These are phyloP conservation scores for Sesbania bispinosa DNA, from an alignment of 306 rosid species.

Conservation along the genomic window DNA sequence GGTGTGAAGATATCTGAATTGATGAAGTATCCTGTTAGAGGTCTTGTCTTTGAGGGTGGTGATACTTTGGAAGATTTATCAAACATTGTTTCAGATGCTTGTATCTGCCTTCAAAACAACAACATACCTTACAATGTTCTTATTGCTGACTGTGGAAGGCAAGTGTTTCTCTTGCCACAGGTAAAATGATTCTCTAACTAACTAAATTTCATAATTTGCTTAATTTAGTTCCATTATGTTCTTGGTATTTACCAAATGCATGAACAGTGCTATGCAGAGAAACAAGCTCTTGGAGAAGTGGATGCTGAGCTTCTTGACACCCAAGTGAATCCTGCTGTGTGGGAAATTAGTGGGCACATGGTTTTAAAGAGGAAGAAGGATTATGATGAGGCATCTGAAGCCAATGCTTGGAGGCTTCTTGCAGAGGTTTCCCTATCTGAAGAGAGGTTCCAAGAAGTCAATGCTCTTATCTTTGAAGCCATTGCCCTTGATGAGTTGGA, in stretches of 20 bases:
- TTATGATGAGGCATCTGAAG: slow-evolving; percentile 88
- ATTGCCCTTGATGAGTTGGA: slow-evolving; percentile 37
- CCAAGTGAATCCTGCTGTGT: slow-evolving; percentile 98
- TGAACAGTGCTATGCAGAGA: slow-evolving; percentile 91
- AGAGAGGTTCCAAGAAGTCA: slow-evolving; percentile 84
- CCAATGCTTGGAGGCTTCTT: slow-evolving; percentile 90
- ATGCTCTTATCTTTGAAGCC: slow-evolving; percentile 66
- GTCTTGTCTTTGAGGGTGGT: slow-evolving; percentile 83
- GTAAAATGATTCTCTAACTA: slow-evolving; percentile 31
- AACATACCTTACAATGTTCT: slow-evolving; percentile 89
- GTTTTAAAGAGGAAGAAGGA: slow-evolving; percentile 90
- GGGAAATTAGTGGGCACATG: slow-evolving; percentile 99
- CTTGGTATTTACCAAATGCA: neutral
- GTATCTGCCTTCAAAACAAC: slow-evolving; percentile 77
- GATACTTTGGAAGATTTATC: slow-evolving; percentile 57
- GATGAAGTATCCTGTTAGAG: slow-evolving; percentile 77
- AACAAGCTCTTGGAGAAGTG: slow-evolving; percentile 97
- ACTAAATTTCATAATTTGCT: neutral
- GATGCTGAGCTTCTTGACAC: slow-evolving; percentile 84
- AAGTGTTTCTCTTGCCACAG: slow-evolving; percentile 88
- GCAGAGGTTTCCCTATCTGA: slow-evolving; percentile 92
- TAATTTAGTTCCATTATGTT: neutral
- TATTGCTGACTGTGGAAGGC: slow-evolving; percentile 72
- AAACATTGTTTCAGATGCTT: slow-evolving; percentile 70
- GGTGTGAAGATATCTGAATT: slow-evolving; percentile 68